Conservation (phyloP, 78 protist genomes). For the Monocercomonoides exilis region DNA sequence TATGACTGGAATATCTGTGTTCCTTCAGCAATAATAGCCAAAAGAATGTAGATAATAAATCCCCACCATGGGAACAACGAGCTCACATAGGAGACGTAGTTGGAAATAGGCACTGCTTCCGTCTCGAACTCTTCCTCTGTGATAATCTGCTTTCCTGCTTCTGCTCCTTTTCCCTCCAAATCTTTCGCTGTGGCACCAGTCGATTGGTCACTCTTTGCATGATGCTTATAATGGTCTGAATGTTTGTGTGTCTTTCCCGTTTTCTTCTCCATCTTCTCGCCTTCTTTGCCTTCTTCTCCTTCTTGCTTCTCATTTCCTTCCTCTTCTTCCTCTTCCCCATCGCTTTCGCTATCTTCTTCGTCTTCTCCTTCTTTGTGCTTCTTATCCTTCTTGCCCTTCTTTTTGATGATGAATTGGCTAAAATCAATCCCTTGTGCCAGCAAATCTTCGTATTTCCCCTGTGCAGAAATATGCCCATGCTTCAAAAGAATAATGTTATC, state of each 20-base stretch:
- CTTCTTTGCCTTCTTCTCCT: background rate
- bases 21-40: background rate
- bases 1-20: background rate
- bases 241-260: background rate
- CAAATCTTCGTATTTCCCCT: background rate
- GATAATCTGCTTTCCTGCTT: conserved; percentile 2
- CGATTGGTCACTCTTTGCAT: background rate
- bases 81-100: background rate
- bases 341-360: too few species aligned
- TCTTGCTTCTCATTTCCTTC: background rate
- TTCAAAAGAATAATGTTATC: conserved; percentile 39
- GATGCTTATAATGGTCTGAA: background rate
- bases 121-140: background rate
- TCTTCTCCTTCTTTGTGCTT: too few species aligned
- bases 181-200: background rate
- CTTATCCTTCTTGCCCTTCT: background rate
- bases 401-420: background rate
- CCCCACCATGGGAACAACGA: background rate
- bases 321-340: too few species aligned
- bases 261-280: background rate
- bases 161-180: background rate
- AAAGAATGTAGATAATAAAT: background rate
- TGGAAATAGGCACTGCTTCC: background rate
- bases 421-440: background rate
- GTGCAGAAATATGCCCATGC: conserved; percentile 13